Base-by-base conservation (phyloP, 768 basidiomycete genomes). In the Hortiboletus flavorubellus region DNA sequence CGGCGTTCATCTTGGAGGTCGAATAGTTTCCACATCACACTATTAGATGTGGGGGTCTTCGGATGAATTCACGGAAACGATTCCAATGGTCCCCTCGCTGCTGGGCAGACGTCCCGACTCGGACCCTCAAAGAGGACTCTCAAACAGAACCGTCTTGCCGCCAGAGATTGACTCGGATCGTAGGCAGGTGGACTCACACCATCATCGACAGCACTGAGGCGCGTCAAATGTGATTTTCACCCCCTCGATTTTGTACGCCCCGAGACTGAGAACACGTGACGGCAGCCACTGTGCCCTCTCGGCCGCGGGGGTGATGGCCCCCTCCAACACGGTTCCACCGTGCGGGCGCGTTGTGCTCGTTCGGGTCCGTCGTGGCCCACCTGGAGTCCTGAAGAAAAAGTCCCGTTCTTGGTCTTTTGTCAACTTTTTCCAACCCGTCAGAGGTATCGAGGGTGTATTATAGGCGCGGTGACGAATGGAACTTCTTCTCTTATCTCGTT, bases 281-380 rank as follows among this genome's bases (percentile, higher is more conserved):
- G 15, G 44, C 18, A 21, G 33, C 15, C n/a, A n/a, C n/a, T n/a
- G n/a, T 16, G 6, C 10, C 16, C 6, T 14, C 21, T 40, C 3
- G 35, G 30, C 18, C n/a, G n/a, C n/a, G n/a, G n/a, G n/a, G 15
- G 42, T 40, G 35, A 37, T 29, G 21, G 42, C n/a, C n/a, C n/a
- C n/a, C n/a, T n/a, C n/a, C n/a, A n/a, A n/a, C n/a, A 21, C 21
- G 21, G 21, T 21, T 2, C 21, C 21, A 35, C 34, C n/a, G 41
- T 49, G n/a, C 8, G 54, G 54, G n/a, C 48, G 54, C 14, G 15
- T 45, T 34, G 34, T 54, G 40, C 53, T 29, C 14, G 14, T 49
- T 15, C 35, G 16, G 16, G 16, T 42, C 42, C 5, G 4, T 10
- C 29, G 33, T 5, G 16, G 33, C 14, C 14, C 42, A 33, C 14